Evolutionary conservation across 2,329 filamentous ascomycete genomes (phyloP), one percentile per base, ranked within the genome.

Genomic region (Diaporthe citrichinensis): DNA sequence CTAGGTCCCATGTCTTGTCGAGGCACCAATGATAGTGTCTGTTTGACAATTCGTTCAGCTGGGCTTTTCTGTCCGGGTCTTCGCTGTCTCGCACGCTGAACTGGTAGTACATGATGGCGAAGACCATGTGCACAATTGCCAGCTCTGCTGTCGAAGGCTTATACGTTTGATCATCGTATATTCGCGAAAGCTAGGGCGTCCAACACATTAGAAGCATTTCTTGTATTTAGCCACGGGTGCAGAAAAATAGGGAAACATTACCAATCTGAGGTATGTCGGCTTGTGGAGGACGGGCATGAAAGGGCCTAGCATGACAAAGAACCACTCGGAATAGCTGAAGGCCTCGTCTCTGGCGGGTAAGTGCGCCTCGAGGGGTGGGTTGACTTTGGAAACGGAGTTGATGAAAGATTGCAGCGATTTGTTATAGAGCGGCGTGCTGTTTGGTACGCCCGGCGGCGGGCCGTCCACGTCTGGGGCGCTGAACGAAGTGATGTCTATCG

Each of bases 201-300:
- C 9, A 75, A 82, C 73, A 77, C 58, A 76, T 74, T 59, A 71
- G 72, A 72, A 20, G 20, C 8, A 14, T 15, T 12, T 17, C 12
- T 15, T 25, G 5, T 2, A 14, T 3, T 7, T 17, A 23, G 41
- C 74, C 39, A 23, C 79, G 23, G 51, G 77, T 76, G 57, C 14
- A 65, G 39, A 17, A 55, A 23, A 74, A 46, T 20, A 34, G 39
- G 15, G 31, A 20, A 46, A 55, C 83, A 88, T 84, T 86, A 95
- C 91, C 79, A 96, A 82, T 67, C 87, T 85, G 86, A 94, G 89
- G 78, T 95, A 94, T 3, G 91, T 90, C 1, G 93, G 93, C 81
- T 93, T 93, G 84, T 97, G 94, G n/a, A 97, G 86, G 12, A 96
- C 83, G 3, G 95, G 95, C 15, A 92, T 86, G 81, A 95, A 97